These are phyloP conservation scores for Cladosporium sp. DNA, from an alignment of 2,329 filamentous ascomycete genomes.

Conservation along the genomic window DNA sequence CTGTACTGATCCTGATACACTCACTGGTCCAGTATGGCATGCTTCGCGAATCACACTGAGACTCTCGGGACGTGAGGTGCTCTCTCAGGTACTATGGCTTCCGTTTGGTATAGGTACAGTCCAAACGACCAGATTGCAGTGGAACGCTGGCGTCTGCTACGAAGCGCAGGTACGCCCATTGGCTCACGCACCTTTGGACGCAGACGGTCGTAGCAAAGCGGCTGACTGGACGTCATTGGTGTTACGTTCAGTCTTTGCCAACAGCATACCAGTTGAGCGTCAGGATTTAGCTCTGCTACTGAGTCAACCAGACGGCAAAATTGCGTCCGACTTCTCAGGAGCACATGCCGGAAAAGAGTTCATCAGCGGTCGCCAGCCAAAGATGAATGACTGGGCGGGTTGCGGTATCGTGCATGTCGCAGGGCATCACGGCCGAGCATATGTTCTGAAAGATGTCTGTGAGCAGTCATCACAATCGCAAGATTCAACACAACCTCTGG, in stretches of 20 bases:
- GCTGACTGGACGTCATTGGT: conserved; percentile 20
- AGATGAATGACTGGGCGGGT: neutral
- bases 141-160: conserved; percentile 30
- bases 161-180: conserved; percentile 17
- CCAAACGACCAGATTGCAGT: conserved; percentile 29
- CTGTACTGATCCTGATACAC: neutral
- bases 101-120: conserved; percentile 21
- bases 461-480: neutral
- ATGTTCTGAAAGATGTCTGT: conserved; percentile 23
- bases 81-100: conserved; percentile 28
- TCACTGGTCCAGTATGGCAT: conserved; percentile 10
- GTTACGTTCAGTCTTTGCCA: conserved; percentile 21
- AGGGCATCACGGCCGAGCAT: conserved; percentile 24
- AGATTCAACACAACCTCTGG: neutral
- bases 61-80: neutral
- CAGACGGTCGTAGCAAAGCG: neutral
- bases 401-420: conserved; percentile 27
- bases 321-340: neutral
- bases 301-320: neutral
- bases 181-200: neutral
- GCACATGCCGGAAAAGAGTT: conserved; percentile 13
- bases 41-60: conserved; percentile 12
- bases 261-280: conserved; percentile 16
- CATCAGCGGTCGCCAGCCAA: neutral
- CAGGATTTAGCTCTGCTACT: conserved; percentile 27